Conservation (phyloP, 2,329 filamentous ascomycete species). For the Colletotrichum tropicicola region DNA sequence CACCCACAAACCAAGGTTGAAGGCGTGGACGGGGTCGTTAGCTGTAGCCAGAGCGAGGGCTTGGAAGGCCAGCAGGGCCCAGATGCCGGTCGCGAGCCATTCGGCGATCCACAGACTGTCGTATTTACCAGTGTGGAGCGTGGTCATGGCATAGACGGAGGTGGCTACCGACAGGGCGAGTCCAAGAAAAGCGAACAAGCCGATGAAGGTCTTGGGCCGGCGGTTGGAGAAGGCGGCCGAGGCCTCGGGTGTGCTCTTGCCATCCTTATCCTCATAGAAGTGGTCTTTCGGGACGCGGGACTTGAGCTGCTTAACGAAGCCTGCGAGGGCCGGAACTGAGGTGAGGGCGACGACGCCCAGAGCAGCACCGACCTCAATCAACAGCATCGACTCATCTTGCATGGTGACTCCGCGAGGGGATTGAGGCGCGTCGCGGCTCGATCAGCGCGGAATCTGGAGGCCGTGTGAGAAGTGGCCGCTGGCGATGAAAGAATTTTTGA, state of each 20-base stretch:
- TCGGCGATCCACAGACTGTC: constrained; percentile 58
- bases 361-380: constrained; percentile 35
- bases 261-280: constrained; percentile 75
- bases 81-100: constrained; percentile 68
- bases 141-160: constrained; percentile 60
- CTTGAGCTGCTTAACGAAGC: constrained; percentile 44
- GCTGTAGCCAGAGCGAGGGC: constrained; percentile 57
- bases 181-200: constrained; percentile 63
- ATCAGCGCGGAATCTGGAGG: not conserved
- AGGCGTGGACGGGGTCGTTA: constrained; percentile 60
- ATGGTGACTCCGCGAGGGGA: constrained; percentile 9
- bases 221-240: constrained; percentile 69
- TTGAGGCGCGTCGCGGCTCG: not conserved
- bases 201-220: constrained; percentile 62
- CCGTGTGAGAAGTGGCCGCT: not conserved
- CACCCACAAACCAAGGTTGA: constrained; percentile 61
- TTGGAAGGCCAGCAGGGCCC: constrained; percentile 63
- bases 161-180: constrained; percentile 64
- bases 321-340: constrained; percentile 46
- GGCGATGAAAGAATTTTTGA: not conserved
- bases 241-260: constrained; percentile 71
- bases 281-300: constrained; percentile 47
- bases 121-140: constrained; percentile 13
- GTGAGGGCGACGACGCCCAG: constrained; percentile 45
- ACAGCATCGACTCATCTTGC: constrained; percentile 25